Base-by-base conservation (phyloP, 2,329 filamentous ascomycete species). In the Amylocarpus encephaloides region DNA sequence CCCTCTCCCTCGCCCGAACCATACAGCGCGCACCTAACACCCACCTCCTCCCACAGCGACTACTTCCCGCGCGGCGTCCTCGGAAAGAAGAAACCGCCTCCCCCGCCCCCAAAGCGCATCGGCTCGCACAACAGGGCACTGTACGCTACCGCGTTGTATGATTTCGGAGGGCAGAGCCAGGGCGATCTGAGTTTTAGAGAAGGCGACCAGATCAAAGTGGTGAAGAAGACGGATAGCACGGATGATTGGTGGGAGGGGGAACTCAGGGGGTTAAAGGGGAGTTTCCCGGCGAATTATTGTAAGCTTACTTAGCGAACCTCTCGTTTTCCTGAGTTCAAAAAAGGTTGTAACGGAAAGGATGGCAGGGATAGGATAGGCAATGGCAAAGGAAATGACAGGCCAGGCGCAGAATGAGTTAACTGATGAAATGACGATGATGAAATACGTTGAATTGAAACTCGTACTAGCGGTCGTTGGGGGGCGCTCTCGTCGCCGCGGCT, bases 181-280 rank as follows among this genome's bases (percentile, higher is more conserved):
- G 86, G 85, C 0, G 88, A 94, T 65, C 65, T 94, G 46, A 76
- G 76, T 2, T 94, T 94, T 64, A 73, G 74, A 29, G 85, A 91
- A 66, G 88, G 88, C 1, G 88, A 93, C 62, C 74, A 78, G 44
- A 94, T 94, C 59, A 79, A 76, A 41, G 83, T 94, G 3, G 64
- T 90, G 30, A 87, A 87, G 71, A 88, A 85, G 71, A 93, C 88
- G 2, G 78, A 80, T 6, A 89, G 83, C 54, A 84, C 81, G 18
- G 85, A 93, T 68, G 88, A 93, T 64, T 94, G 88, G 88, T 94
- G 88, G 88, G 79, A 88, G 54, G 88, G 88, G 11, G 87, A 93
- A 67, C 56, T 91, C 12, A 73, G 73, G 36, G 88, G 88, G 0
- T 66, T 73, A 22, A 77, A 75, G 63, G 88, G 88, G 3, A 82